Evolutionary conservation across 306 rosid species (phyloP).

Genomic region (Fagus sylvatica): DNA sequence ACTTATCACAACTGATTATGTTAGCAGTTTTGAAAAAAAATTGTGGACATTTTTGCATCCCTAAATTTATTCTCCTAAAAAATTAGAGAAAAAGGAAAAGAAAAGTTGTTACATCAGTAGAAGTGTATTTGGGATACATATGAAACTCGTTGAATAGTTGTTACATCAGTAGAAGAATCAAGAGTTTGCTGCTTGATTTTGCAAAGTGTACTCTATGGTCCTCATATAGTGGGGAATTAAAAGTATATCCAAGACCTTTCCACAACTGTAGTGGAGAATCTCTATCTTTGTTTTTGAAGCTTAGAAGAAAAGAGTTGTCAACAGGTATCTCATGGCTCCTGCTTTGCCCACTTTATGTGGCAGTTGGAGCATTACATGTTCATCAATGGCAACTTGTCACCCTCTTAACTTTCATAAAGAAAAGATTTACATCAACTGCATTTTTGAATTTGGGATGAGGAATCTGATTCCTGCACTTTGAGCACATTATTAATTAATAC

Average conservation of each 20-base stretch:
- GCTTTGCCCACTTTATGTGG: constrained; percentile 32
- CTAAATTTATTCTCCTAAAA: no score
- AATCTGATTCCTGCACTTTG: constrained; percentile 14
- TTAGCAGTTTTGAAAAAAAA: background rate
- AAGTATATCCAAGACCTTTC: constrained; percentile 23
- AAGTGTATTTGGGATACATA: no score
- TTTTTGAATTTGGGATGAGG: background rate
- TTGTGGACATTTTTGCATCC: no score
- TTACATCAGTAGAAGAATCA: background rate
- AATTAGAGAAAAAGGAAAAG: no score
- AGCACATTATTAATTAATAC: background rate
- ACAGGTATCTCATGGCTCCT: constrained; percentile 11
- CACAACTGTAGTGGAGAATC: constrained; percentile 32
- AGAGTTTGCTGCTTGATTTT: background rate
- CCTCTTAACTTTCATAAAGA: constrained; percentile 12
- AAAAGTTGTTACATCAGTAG: no score
- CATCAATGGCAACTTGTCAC: background rate
- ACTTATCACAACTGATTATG: background rate
- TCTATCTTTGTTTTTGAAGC: constrained; percentile 29
- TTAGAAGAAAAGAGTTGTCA: constrained; percentile 38
- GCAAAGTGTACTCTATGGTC: constrained; percentile 1
- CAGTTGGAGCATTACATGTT: background rate
- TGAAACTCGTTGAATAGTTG: no score
- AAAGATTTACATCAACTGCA: background rate
- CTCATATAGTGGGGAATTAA: constrained; percentile 27